Percentiles rank a stretch among this genome's conserved stretches.
Evolutionary conservation across 352 stramenopile genomes (phyloP).

Genomic region (Ophiocytium majus): DNA sequence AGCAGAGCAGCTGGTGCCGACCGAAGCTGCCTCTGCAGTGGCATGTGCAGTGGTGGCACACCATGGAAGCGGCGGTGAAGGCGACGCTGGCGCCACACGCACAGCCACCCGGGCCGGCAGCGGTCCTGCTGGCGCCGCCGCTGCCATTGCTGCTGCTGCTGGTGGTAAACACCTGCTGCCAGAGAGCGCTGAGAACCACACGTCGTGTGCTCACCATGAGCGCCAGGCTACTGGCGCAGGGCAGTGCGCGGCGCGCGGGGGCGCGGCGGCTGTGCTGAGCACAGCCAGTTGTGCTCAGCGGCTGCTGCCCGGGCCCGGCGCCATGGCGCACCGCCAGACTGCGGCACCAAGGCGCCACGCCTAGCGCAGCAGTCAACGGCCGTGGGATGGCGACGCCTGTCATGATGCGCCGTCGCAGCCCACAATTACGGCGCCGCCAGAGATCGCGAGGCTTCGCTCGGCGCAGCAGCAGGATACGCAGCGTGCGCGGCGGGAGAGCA

Average conservation of each 20-base stretch:
- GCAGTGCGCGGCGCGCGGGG: not conserved
- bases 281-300: not conserved
- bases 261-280: not conserved
- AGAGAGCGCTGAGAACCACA: not conserved
- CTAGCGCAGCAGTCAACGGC: no score
- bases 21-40: no score
- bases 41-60: not conserved
- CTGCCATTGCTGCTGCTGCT: not conserved
- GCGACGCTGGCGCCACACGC: not conserved
- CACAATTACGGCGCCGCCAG: no score
- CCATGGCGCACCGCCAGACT: no score
- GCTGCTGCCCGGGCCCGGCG: not conserved
- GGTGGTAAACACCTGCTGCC: not conserved
- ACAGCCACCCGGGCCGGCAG: not conserved
- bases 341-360: no score
- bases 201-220: not conserved
- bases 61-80: no score
- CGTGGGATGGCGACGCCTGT: no score
- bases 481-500: no score
- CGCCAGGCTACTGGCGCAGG: not conserved
- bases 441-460: no score
- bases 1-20: no score
- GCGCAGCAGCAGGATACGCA: no score
- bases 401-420: no score
- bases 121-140: not conserved